A percentile compares a stretch with the other conserved stretches of the same genome.
Conservation (phyloP, 2,329 filamentous ascomycete genomes). For the Paracoccidioides brasiliensis region DNA sequence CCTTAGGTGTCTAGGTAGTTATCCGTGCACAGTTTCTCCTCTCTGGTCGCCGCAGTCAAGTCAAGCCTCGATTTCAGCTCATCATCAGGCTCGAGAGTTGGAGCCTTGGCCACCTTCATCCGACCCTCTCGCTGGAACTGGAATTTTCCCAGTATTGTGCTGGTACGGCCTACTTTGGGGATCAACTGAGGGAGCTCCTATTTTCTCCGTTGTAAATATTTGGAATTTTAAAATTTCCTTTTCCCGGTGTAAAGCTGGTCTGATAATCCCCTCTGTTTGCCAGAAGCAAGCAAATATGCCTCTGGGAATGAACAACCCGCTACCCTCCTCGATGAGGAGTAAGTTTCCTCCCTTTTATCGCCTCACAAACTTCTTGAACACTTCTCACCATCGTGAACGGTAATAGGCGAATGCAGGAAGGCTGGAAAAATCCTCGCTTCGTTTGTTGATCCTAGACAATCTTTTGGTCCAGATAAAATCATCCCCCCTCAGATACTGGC, state of each 20-base stretch:
- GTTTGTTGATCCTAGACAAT: slow-evolving; percentile 84
- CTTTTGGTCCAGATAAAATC: slow-evolving; percentile 92
- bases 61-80: too few relatives aligned
- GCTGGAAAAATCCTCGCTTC: slow-evolving; percentile 89
- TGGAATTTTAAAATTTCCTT: not conserved
- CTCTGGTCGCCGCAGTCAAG: too few relatives aligned
- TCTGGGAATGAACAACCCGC: slow-evolving; percentile 27
- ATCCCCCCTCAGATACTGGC: slow-evolving; percentile 83
- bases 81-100: too few relatives aligned
- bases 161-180: too few relatives aligned
- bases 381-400: not conserved
- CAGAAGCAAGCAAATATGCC: slow-evolving; percentile 5
- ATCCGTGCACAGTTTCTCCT: too few relatives aligned
- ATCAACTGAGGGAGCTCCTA: too few relatives aligned
- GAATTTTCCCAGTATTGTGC: too few relatives aligned
- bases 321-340: slow-evolving; percentile 38
- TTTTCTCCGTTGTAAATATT: not conserved
- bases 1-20: too few relatives aligned
- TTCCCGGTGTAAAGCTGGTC: not conserved
- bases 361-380: not conserved
- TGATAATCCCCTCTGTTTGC: not conserved
- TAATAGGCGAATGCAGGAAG: slow-evolving; percentile 87
- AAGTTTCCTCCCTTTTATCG: slow-evolving; percentile 15
- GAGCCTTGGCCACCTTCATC: too few relatives aligned
- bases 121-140: too few relatives aligned